These are phyloP conservation scores for Candida easanensis DNA, from an alignment of 805 yeast genomes.

Conservation along the genomic window DNA sequence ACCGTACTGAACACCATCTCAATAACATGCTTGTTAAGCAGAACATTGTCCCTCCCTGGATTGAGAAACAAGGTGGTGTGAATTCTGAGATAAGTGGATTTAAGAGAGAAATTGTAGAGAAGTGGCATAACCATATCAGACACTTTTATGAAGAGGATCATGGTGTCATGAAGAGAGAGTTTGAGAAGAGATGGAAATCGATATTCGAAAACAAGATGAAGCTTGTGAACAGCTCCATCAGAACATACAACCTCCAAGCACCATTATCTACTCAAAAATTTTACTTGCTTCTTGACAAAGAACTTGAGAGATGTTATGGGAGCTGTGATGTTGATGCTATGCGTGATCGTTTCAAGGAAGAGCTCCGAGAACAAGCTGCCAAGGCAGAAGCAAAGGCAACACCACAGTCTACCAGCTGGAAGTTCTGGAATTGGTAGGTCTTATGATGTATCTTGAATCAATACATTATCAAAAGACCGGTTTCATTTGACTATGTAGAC, in stretches of 20 bases:
- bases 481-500: too few species aligned
- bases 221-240: slow-evolving; percentile 44
- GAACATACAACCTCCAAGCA: slow-evolving; percentile 63
- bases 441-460: background rate
- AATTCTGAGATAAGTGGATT: slow-evolving; percentile 45
- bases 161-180: slow-evolving; percentile 15
- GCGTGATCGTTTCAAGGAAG: background rate
- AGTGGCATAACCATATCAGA: slow-evolving; percentile 33
- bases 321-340: slow-evolving; percentile 27
- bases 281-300: slow-evolving; percentile 45
- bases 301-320: slow-evolving; percentile 38
- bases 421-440: slow-evolving; percentile 5
- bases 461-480: too few species aligned
- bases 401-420: background rate
- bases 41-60: slow-evolving; percentile 87
- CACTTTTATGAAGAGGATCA: slow-evolving; percentile 14
- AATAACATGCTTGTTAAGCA: slow-evolving; percentile 74
- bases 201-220: slow-evolving; percentile 32
- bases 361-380: background rate
- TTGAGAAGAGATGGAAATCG: slow-evolving; percentile 17
- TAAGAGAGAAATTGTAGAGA: slow-evolving; percentile 40
- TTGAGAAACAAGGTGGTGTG: slow-evolving; percentile 68
- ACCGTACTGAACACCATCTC: slow-evolving; percentile 71
- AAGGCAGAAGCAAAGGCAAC: too few species aligned
- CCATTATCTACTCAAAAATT: slow-evolving; percentile 57